Base-by-base conservation (phyloP, 495 filamentous ascomycete genomes). In the Penicillium bovifimosum region DNA sequence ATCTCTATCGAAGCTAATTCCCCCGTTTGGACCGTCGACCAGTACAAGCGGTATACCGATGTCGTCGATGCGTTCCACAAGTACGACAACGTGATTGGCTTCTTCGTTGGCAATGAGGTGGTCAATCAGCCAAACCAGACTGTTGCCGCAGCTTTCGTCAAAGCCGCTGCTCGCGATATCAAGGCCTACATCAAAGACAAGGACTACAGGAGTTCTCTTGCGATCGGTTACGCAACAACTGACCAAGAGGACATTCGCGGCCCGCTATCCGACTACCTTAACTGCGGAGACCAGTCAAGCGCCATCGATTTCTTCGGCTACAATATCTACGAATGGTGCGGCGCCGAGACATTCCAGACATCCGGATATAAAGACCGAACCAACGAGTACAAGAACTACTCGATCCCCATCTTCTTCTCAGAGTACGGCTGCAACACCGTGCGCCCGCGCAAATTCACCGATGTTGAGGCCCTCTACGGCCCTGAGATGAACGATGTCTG, bases 311-410 rank as follows among this genome's bases (percentile, higher is more conserved):
- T 91, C 78, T 97, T 91, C 87, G 95, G 93, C 49, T 96, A 96
- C 84, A 98, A 98, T 76, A 96, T 97, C 77, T 97, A 97, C 76
- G 91, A 90, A 49, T 98, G 92, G 92, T 98, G 93, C 69, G 95
- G 95, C 54, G 69, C 90, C 35, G 92, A 86, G 56, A 79, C 77
- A 56, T 92, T 82, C 66, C 63, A 72, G 34, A 53, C 69, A 29
- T 97, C 93, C 1, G 88, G 89, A 11, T 98, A 89, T 71, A 72
- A 86, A 53, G 80, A 80, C 17, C 84, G 91, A 59, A 91, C 89
- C 50, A 65, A 85, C 47, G 90, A 95, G 70, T 97, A 96, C 76
- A 68, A 73, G 32, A 84, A 85, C 67, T 98, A 91, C 76, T 87
- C 87, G 5, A 87, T 96, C 2, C 93, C 93, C 41, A 85, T 86